Evolutionary conservation across 352 stramenopile species (phyloP).

Genomic region (Hyaloperonospora brassicae): DNA sequence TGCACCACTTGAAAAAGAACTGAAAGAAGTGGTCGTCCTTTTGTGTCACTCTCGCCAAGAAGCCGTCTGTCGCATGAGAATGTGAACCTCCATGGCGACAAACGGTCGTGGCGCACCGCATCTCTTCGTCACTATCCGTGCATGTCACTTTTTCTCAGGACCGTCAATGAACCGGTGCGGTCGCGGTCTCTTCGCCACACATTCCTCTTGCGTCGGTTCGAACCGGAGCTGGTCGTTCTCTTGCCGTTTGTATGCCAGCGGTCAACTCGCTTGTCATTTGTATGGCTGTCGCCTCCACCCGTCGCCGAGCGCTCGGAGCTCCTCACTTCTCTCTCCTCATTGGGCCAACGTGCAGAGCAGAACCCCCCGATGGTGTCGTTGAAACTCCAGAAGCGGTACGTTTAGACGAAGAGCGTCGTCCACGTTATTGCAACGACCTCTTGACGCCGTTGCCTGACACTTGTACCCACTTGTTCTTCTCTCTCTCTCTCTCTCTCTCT

Average conservation of each 20-base stretch:
- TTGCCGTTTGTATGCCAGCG: conserved; percentile 9
- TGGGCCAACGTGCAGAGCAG: conserved; percentile 77
- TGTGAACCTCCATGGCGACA: no score
- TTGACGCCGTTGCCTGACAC: no score
- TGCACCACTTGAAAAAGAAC: no score
- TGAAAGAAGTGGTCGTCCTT: no score
- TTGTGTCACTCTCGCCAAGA: no score
- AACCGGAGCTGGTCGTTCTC: background rate
- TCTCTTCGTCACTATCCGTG: no score
- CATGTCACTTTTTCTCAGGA: no score
- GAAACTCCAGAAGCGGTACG: conserved; percentile 87
- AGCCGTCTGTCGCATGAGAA: no score
- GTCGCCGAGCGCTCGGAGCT: background rate
- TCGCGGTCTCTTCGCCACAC: conserved; percentile 14
- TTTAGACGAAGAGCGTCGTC: conserved; percentile 8
- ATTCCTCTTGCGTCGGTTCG: conserved; percentile 8
- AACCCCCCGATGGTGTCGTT: conserved; percentile 80
- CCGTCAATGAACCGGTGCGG: conserved; percentile 5
- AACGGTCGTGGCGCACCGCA: no score
- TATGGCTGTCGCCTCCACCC: conserved; percentile 5
- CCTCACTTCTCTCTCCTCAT: conserved; percentile 49
- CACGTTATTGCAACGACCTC: background rate
- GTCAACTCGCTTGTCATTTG: conserved; percentile 14
- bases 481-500: conserved; percentile 3
- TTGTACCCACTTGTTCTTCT: no score